Evolutionary conservation across 2,329 filamentous ascomycete species (phyloP), one percentile per base, ranked within the genome.

Genomic region (Sclerotiophoma versabilis): DNA sequence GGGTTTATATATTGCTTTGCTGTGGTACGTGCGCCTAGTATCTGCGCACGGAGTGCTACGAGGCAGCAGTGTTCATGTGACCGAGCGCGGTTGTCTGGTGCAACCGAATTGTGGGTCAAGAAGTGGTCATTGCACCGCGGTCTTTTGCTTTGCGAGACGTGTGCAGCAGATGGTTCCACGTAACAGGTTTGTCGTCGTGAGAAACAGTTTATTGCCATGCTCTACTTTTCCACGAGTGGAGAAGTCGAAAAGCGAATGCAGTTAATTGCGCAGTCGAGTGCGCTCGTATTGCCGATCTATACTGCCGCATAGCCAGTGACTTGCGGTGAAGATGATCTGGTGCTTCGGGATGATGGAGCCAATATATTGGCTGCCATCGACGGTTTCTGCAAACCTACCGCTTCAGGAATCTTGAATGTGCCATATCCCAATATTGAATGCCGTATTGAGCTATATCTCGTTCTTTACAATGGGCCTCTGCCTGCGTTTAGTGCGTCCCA

Each of bases 361-460:
- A 51, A 51, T 51, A 51, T 51, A 51, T 51, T 51, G 48, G 33
- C 39, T 26, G 48, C 39, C 17, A 37, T 51, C 38, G 33, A 51
- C 26, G 20, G 14, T 15, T 50, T 50, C 38, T 30, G 32, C 39
- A 38, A 51, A 44, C 39, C 38, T 51, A 39, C 48, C 48, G 15
- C 25, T 44, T 51, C 19, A 2, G 33, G 48, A 10, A 51, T 17
- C 17, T 51, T 37, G 9, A 44, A 20, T 37, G 34, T 19, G 26
- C 48, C 17, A 51, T 32, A n/a, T 12, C 11, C 11, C 17, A 34
- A 32, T 43, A 50, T 50, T 37, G 47, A 17, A 34, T 50, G 20
- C 47, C 47, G 47, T 27, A 43, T 50, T 27, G 30, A 43, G 47
- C 29, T 36, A 27, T 32, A 17, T 50, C 12, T 50, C 23, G 8